phyloP scores from a whole-genome alignment of 2,329 filamentous ascomycete species.

The Colletotrichum spaethianum region DNA sequence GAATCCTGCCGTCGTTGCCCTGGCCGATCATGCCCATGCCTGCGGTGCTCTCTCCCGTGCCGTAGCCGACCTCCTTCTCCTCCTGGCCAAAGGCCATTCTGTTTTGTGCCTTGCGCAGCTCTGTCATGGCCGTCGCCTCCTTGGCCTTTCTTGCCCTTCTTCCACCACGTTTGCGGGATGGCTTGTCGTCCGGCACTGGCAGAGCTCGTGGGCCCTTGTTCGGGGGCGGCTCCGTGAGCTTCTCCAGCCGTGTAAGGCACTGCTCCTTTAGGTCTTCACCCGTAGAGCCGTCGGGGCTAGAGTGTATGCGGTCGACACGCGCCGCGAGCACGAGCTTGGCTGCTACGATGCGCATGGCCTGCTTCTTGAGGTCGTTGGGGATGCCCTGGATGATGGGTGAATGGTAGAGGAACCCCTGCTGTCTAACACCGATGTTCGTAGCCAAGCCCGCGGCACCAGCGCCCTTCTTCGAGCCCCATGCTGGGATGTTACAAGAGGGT shows the following conservation, averaged over 20 bases:
- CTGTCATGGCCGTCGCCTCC: slow-evolving; percentile 97
- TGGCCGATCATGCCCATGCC: slow-evolving; percentile 97
- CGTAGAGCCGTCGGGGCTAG: slow-evolving; percentile 83
- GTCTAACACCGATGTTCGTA: slow-evolving; percentile 90
- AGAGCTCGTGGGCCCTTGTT: slow-evolving; percentile 91
- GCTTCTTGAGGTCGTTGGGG: slow-evolving; percentile 85
- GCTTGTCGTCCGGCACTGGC: slow-evolving; percentile 95
- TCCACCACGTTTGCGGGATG: slow-evolving; percentile 91
- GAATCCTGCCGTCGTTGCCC: slow-evolving; percentile 88
- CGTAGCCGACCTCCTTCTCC: slow-evolving; percentile 93
- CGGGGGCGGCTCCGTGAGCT: slow-evolving; percentile 90
- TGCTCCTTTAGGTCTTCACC: slow-evolving; percentile 87
- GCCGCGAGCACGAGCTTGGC: slow-evolving; percentile 96
- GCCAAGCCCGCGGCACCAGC: slow-evolving; percentile 83
- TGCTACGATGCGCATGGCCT: slow-evolving; percentile 94
- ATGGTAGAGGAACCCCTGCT: slow-evolving; percentile 94
- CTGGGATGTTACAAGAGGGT: slow-evolving; percentile 91
- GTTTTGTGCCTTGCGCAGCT: slow-evolving; percentile 95
- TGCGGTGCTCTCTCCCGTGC: slow-evolving; percentile 85
- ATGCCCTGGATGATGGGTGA: slow-evolving; percentile 91
- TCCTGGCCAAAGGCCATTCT: slow-evolving; percentile 96
- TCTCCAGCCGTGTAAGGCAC: slow-evolving; percentile 89
- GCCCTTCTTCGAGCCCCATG: slow-evolving; percentile 91
- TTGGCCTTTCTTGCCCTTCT: slow-evolving; percentile 93
- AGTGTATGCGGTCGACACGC: slow-evolving; percentile 88